Conservation (phyloP, 2,329 filamentous ascomycete genomes). For the Zalaria sp. region DNA sequence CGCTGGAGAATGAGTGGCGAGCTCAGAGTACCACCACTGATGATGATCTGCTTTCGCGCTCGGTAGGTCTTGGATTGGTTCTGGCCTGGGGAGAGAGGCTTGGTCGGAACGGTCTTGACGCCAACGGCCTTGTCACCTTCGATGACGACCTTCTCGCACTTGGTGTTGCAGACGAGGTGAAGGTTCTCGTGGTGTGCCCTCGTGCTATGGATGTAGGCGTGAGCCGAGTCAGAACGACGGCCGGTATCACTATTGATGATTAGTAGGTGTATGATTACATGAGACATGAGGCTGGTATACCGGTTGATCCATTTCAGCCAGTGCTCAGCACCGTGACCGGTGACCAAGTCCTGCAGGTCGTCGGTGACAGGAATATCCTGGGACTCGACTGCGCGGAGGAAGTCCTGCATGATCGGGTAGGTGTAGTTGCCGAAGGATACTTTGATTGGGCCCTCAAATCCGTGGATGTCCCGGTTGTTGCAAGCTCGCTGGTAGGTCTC, state of each 20-base stretch:
- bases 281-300: constrained; percentile 10
- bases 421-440: constrained; percentile 71
- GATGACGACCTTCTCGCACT: constrained; percentile 63
- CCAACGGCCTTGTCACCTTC: constrained; percentile 59
- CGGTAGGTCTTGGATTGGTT: constrained; percentile 43
- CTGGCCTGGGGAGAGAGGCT: constrained; percentile 46
- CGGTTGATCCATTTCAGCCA: constrained; percentile 80
- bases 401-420: constrained; percentile 72
- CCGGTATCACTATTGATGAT: constrained; percentile 35
- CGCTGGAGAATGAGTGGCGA: constrained; percentile 63
- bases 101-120: constrained; percentile 56
- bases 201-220: constrained; percentile 66
- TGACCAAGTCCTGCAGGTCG: constrained; percentile 40
- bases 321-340: constrained; percentile 58
- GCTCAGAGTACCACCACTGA: constrained; percentile 58
- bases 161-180: constrained; percentile 61
- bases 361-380: constrained; percentile 64
- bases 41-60: constrained; percentile 60
- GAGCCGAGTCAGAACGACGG: constrained; percentile 61
- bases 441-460: constrained; percentile 69
- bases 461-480: constrained; percentile 51
- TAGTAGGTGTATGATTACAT: not conserved
- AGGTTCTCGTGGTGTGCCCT: constrained; percentile 55
- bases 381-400: constrained; percentile 56
- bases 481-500: constrained; percentile 55